Percentiles rank a stretch among this genome's conserved stretches.
phyloP scores from a whole-genome alignment of 495 filamentous ascomycete species.

The Penicillium psychrofluorescens region DNA sequence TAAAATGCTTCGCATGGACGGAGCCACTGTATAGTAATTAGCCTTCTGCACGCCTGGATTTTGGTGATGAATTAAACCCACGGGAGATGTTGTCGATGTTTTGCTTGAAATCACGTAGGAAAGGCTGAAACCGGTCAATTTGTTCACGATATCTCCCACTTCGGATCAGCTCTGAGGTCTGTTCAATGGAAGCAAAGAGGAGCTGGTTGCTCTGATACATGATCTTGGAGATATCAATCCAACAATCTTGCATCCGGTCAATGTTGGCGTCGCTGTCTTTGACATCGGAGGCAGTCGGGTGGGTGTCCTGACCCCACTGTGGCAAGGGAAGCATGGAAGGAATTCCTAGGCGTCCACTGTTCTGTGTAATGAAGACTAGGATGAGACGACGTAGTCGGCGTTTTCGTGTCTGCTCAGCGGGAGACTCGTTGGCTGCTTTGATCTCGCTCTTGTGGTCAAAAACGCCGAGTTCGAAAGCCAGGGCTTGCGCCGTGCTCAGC shows the following conservation, averaged over 20 bases:
- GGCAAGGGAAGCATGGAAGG: slow-evolving; percentile 80
- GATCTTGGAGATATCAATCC: slow-evolving; percentile 82
- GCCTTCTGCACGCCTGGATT: too few relatives aligned
- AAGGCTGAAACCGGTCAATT: slow-evolving; percentile 73
- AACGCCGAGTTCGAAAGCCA: slow-evolving; percentile 90
- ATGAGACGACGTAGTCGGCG: slow-evolving; percentile 78
- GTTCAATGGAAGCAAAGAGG: slow-evolving; percentile 74
- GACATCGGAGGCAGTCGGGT: slow-evolving; percentile 17
- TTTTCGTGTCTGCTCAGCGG: slow-evolving; percentile 63
- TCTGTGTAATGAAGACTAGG: slow-evolving; percentile 82
- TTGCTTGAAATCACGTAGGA: slow-evolving; percentile 65
- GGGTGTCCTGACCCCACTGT: slow-evolving; percentile 47
- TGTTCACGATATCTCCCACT: slow-evolving; percentile 71
- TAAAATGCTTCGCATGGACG: slow-evolving; percentile 73
- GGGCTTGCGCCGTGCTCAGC: slow-evolving; percentile 77
- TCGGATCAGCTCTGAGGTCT: slow-evolving; percentile 80
- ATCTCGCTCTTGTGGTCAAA: slow-evolving; percentile 72
- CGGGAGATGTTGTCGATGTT: slow-evolving; percentile 61
- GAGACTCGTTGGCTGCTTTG: slow-evolving; percentile 43
- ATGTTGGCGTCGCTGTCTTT: slow-evolving; percentile 25
- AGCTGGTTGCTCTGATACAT: slow-evolving; percentile 82
- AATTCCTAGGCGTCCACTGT: slow-evolving; percentile 85
- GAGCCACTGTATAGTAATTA: slow-evolving; percentile 45
- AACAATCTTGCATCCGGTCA: slow-evolving; percentile 72
- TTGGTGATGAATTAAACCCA: slow-evolving; percentile 12